phyloP scores from a whole-genome alignment of 2,329 filamentous ascomycete species.

The Piedraia hortae region DNA sequence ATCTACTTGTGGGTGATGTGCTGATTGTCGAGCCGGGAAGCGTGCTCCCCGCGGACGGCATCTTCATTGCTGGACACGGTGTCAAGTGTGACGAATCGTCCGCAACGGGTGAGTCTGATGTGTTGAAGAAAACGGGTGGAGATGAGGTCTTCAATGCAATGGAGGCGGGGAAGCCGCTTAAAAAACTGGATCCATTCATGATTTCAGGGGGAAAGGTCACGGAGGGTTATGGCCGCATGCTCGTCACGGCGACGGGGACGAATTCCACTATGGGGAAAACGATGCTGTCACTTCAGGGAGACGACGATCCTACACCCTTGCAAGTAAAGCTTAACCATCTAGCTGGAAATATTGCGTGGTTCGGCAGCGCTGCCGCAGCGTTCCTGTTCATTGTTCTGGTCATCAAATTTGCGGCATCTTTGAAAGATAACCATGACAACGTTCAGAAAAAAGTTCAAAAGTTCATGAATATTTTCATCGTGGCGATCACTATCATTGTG shows the following conservation, averaged over 20 bases:
- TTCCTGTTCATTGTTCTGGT: conserved; percentile 63
- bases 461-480: conserved; percentile 35
- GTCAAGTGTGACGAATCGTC: conserved; percentile 49
- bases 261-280: conserved; percentile 53
- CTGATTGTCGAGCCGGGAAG: conserved; percentile 48
- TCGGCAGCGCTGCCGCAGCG: conserved; percentile 49
- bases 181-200: conserved; percentile 58
- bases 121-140: conserved; percentile 37
- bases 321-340: conserved; percentile 53
- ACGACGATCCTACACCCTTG: conserved; percentile 49
- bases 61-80: conserved; percentile 39
- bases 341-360: conserved; percentile 55
- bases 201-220: conserved; percentile 62
- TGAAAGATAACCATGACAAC: conserved; percentile 25
- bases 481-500: conserved; percentile 37
- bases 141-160: conserved; percentile 39
- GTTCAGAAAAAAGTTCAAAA: conserved; percentile 51
- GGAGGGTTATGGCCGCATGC: conserved; percentile 46
- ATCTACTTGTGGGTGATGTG: conserved; percentile 47
- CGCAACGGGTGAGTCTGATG: conserved; percentile 47
- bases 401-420: conserved; percentile 52
- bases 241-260: conserved; percentile 47
- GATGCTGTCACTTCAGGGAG: conserved; percentile 50
- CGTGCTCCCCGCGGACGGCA: conserved; percentile 43
- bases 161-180: conserved; percentile 30